Conservation (phyloP, 768 basidiomycete genomes). For the Piloderma croceum region DNA sequence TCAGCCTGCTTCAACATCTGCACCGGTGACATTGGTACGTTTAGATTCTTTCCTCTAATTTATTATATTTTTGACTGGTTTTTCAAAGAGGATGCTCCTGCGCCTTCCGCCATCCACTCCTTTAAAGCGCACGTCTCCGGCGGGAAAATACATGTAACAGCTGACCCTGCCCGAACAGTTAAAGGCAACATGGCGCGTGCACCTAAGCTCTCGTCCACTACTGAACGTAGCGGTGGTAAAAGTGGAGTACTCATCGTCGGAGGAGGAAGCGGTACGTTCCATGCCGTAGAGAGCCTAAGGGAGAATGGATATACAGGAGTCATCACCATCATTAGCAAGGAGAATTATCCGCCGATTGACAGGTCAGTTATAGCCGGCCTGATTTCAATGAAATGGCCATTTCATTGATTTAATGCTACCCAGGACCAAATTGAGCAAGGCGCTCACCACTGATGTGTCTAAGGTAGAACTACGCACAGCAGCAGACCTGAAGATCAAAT, state of each 20-base stretch:
- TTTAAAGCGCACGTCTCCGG: conserved; percentile 63
- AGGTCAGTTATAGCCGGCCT: conserved; percentile 43
- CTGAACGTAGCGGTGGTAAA: conserved; percentile 42
- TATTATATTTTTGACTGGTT: conserved; percentile 10
- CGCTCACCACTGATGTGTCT: conserved; percentile 68
- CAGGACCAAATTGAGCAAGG: conserved; percentile 88
- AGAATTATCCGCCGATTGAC: conserved; percentile 79
- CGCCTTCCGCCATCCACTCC: conserved; percentile 70
- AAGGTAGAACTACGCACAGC: conserved; percentile 71
- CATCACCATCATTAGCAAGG: conserved; percentile 77
- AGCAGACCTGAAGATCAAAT: conserved; percentile 73
- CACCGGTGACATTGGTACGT: conserved; percentile 73
- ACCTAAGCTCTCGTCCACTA: conserved; percentile 47
- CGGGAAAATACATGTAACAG: conserved; percentile 77
- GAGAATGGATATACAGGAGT: conserved; percentile 77
- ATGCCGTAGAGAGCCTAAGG: conserved; percentile 73
- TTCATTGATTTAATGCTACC: conserved; percentile 3
- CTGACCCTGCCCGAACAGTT: conserved; percentile 52
- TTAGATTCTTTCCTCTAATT: neutral
- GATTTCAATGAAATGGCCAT: neutral
- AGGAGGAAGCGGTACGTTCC: conserved; percentile 76
- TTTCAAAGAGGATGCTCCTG: conserved; percentile 78
- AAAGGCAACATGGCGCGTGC: conserved; percentile 64
- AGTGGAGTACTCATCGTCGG: conserved; percentile 84
- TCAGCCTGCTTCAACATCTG: conserved; percentile 84